These are phyloP conservation scores for Skeletonema menzelii DNA, from an alignment of 108 stramenopile species.

Conservation along the genomic window DNA sequence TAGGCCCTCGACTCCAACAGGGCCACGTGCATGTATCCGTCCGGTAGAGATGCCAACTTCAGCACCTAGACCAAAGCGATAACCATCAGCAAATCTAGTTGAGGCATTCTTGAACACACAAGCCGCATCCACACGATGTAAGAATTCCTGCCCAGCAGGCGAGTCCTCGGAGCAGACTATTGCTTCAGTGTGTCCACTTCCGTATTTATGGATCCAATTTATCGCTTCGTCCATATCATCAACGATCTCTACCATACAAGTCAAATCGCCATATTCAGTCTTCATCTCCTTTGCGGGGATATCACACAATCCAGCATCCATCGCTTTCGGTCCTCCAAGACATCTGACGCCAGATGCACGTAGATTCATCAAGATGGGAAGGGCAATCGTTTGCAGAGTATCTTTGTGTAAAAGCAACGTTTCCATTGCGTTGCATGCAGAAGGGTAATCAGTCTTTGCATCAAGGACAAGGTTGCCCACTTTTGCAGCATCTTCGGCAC, in stretches of 20 bases:
- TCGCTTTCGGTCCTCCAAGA: slow-evolving; percentile 85
- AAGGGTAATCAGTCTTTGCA: slow-evolving; percentile 97
- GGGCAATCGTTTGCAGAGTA: slow-evolving; percentile 65
- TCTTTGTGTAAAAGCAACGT: slow-evolving; percentile 91
- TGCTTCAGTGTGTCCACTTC: slow-evolving; percentile 95
- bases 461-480: slow-evolving; percentile 83
- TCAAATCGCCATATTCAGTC: slow-evolving; percentile 93
- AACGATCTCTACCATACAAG: slow-evolving; percentile 95
- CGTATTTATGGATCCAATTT: slow-evolving; percentile 92
- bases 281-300: slow-evolving; percentile 68
- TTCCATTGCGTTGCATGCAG: slow-evolving; percentile 98
- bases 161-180: slow-evolving; percentile 90
- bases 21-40: slow-evolving; percentile 95
- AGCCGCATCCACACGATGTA: slow-evolving; percentile 90
- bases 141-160: slow-evolving; percentile 82
- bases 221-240: slow-evolving; percentile 88
- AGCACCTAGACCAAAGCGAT: slow-evolving; percentile 96
- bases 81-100: slow-evolving; percentile 98
- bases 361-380: slow-evolving; percentile 70
- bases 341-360: slow-evolving; percentile 86
- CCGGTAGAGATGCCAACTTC: slow-evolving; percentile 99
- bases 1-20: slow-evolving; percentile 97
- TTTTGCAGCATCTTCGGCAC: slow-evolving; percentile 59
- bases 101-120: slow-evolving; percentile 98
- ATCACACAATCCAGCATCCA: slow-evolving; percentile 77